Evolutionary conservation across 192 early-diverging fungal species (phyloP), one percentile per base, ranked within the genome.

Genomic region (Mortierella claussenii): DNA sequence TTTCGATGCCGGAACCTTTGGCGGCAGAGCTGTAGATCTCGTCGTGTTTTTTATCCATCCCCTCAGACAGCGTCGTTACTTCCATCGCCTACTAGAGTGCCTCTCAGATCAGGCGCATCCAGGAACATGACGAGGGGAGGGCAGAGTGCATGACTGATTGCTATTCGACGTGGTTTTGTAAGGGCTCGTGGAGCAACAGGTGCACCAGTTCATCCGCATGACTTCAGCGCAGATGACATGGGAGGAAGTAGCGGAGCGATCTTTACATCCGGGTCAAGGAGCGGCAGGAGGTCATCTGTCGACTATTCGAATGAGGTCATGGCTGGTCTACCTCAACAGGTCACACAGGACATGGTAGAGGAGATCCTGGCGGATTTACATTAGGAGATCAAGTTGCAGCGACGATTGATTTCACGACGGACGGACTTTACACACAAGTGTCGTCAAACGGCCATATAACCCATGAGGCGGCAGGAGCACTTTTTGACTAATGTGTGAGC

Each of bases 401-500:
- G 52, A 10, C 23, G 52, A 8, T 51, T 66, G 0, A 27, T 76
- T 17, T 13, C 11, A 20, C 64, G 45, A 13, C 67, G 73, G 73
- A 60, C 12, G 10, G 46, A 45, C 15, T 67, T 55, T 33, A 50
- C 73, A 12, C 26, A 15, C 27, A 54, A 56, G 43, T 54, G 58
- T 18, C 52, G 43, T 20, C 40, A 51, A 28, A 49, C 64, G n/a
- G 64, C 73, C 0, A 65, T 67, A 24, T 63, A 76, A 20, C 58
- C 62, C 28, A 42, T 28, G 40, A 45, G 65, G 21, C 56, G 63
- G 6, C 63, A 62, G 30, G 73, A 76, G 18, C 63, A 76, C 31
- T 66, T 67, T 44, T 37, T 76, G 59, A 31, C 27, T 12, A 67
- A 76, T 21, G 64, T 76, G 12, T 50, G 65, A 5, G 73, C 73